phyloP scores from a whole-genome alignment of 129 eudicot species.

The Tanacetum coccineum region DNA sequence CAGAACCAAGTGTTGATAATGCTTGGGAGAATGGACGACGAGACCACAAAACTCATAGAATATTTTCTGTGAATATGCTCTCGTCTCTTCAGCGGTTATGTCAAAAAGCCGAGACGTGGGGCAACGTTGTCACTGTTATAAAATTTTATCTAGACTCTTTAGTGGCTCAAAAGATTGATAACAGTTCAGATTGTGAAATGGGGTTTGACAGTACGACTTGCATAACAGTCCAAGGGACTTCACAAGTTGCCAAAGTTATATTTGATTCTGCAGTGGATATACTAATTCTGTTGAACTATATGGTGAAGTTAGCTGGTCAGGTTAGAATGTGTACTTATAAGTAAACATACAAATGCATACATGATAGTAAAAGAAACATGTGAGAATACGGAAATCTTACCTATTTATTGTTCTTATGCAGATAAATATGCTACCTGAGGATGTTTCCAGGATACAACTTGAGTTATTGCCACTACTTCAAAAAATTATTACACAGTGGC shows the following conservation, averaged over 20 bases:
- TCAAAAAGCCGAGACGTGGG: constrained; percentile 66
- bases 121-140: constrained; percentile 63
- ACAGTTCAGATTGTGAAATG: constrained; percentile 36
- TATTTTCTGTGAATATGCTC: constrained; percentile 58
- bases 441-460: constrained; percentile 66
- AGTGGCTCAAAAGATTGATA: constrained; percentile 61
- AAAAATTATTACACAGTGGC: constrained; percentile 87
- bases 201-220: constrained; percentile 43
- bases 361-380: not conserved
- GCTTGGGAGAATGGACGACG: constrained; percentile 64
- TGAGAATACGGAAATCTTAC: constrained; percentile 5
- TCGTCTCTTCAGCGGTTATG: constrained; percentile 62
- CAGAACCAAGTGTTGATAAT: constrained; percentile 70
- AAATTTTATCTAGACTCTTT: constrained; percentile 59
- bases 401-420: constrained; percentile 35
- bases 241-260: constrained; percentile 86
- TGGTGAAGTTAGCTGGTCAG: constrained; percentile 83
- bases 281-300: constrained; percentile 66
- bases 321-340: constrained; percentile 31
- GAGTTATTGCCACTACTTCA: constrained; percentile 81
- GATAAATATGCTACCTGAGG: constrained; percentile 74
- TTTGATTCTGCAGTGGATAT: constrained; percentile 83
- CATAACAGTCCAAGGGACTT: constrained; percentile 65
- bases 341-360: not conserved
- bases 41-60: constrained; percentile 62